These are phyloP conservation scores for Giardia duodenalis DNA, from an alignment of 208 protist genomes.

Conservation along the genomic window DNA sequence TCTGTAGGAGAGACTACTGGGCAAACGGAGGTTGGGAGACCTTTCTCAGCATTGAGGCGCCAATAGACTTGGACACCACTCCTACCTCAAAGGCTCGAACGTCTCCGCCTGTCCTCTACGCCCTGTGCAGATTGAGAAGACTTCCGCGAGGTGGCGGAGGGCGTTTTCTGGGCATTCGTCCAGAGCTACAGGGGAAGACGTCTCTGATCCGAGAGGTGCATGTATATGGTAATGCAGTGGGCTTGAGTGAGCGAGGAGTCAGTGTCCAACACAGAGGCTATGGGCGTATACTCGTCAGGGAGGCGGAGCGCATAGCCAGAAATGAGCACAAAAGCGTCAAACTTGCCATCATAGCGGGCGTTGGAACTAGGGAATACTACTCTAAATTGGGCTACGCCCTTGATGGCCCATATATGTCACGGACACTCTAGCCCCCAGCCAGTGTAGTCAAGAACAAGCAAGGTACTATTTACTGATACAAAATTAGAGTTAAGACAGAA, in stretches of 20 bases:
- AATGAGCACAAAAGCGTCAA: constrained; percentile 38
- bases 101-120: constrained; percentile 34
- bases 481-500: too few relatives aligned
- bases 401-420: constrained; percentile 42
- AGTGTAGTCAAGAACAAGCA: too few relatives aligned
- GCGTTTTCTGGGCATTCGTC: not conserved
- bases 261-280: constrained; percentile 37
- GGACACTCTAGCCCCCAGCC: constrained; percentile 21
- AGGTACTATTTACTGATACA: too few relatives aligned
- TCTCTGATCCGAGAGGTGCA: constrained; percentile 45
- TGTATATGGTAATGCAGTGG: constrained; percentile 40
- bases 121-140: constrained; percentile 35
- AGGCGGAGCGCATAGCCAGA: constrained; percentile 42
- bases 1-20: constrained; percentile 41
- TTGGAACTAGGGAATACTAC: constrained; percentile 45
- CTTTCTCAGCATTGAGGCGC: constrained; percentile 40
- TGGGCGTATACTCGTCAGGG: constrained; percentile 37
- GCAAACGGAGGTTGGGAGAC: constrained; percentile 37
- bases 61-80: not conserved
- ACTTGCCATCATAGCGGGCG: constrained; percentile 41
- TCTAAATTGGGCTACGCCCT: constrained; percentile 38
- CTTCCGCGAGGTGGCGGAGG: not conserved
- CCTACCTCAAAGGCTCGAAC: too few relatives aligned
- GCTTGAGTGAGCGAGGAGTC: constrained; percentile 2
- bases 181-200: constrained; percentile 16